Evolutionary conservation across 495 filamentous ascomycete genomes (phyloP).

Genomic region (Patellaria atrata): DNA sequence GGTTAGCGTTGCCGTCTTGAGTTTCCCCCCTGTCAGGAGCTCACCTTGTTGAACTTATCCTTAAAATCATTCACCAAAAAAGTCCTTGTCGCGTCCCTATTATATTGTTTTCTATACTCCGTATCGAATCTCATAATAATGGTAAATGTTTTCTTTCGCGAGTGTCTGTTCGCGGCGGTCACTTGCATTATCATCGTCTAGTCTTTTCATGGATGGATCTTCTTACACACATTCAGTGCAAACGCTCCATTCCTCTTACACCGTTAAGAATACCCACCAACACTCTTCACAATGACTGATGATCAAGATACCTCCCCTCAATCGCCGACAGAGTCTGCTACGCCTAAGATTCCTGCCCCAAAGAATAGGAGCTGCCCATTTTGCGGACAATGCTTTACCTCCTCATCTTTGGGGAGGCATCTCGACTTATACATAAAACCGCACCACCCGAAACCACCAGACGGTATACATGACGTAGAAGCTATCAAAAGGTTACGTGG

Average conservation of each 20-base stretch:
- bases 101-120: no score
- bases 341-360: conserved; percentile 28
- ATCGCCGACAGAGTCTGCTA: conserved; percentile 31
- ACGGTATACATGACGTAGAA: conserved; percentile 77
- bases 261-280: no score
- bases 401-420: conserved; percentile 83
- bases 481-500: conserved; percentile 70
- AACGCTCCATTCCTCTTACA: no score
- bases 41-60: no score
- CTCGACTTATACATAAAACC: conserved; percentile 80
- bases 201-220: not conserved
- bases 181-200: not conserved
- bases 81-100: no score
- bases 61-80: no score
- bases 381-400: conserved; percentile 75
- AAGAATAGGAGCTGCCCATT: conserved; percentile 81
- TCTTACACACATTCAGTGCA: not conserved
- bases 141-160: no score
- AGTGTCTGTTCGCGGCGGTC: no score
- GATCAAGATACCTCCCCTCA: conserved; percentile 31
- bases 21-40: no score
- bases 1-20: no score
- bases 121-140: no score
- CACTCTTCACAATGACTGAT: conserved; percentile 7
- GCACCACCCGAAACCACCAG: conserved; percentile 68